Evolutionary conservation across 2,329 filamentous ascomycete species (phyloP), one percentile per base, ranked within the genome.

Genomic region (Cryphonectria parasitica): DNA sequence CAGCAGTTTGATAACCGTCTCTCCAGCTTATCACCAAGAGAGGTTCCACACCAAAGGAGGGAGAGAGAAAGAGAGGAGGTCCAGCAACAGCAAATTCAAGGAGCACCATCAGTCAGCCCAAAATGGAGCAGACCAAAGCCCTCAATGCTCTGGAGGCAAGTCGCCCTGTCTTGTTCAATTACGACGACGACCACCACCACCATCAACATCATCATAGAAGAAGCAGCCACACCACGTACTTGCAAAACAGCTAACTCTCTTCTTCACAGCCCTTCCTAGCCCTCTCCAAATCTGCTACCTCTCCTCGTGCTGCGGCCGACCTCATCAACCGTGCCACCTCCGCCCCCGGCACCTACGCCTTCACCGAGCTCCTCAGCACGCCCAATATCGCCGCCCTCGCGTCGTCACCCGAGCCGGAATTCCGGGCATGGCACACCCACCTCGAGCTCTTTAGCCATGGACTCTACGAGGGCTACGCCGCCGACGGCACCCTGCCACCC

Each of bases 401-500:
- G 54, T 79, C 80, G 11, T 78, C 77, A 28, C 78, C 86, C 49
- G 91, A 97, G 64, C 88, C 91, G 76, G 82, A 85, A 1, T 39
- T 54, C 39, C 66, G 54, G 4, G 75, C 83, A 3, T 82, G 93
- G 80, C 85, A 96, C 66, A 88, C 84, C 1, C 87, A 97, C 19
- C 90, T 99, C 61, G 88, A 95, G 80, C 91, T 97, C 77, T 99
- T 99, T 82, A 93, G 94, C 71, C 94, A 96, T 86, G 96, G 95
- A 72, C 72, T 80, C 43, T 75, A 80, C 69, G 75, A 79, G 31
- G 74, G 73, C 31, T 73, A 78, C 66, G 15, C 61, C 61, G 61
- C 36, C 34, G n/a, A 45, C 60, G 25, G 67, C 58, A 31, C 76
- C 73, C 90, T 98, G 2, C 96, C 95, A 2, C 73, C 85, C 10